Evolutionary conservation across 148 eudicot genomes (phyloP).

Genomic region (Spergularia marina): DNA sequence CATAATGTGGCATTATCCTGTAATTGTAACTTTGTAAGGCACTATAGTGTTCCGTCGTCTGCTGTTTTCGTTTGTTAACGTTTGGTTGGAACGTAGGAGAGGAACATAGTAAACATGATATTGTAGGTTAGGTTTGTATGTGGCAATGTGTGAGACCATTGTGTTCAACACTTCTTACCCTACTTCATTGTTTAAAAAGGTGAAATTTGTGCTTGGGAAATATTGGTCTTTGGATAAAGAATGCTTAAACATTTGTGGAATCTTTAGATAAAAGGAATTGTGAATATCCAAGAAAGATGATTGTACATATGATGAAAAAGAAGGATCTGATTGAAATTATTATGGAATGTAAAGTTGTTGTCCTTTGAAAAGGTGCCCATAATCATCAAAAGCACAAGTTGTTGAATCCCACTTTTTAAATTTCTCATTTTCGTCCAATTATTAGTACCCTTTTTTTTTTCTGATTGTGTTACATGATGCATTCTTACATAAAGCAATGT

Average conservation of each 20-base stretch:
- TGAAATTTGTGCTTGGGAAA: background rate
- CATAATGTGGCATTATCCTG: background rate
- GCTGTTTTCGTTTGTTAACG: too few relatives aligned
- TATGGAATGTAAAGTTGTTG: conserved; percentile 12
- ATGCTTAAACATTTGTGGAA: background rate
- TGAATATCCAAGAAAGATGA: conserved; percentile 22
- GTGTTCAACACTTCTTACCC: too few relatives aligned
- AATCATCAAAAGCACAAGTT: conserved; percentile 19
- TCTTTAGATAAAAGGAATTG: background rate
- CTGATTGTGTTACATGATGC: conserved; percentile 5
- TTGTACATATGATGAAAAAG: background rate
- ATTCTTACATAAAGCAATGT: conserved; percentile 4
- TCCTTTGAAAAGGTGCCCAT: conserved; percentile 17
- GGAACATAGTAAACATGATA: too few relatives aligned
- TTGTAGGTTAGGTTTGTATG: too few relatives aligned
- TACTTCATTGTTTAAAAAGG: background rate
- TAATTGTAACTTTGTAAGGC: background rate
- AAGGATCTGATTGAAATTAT: conserved; percentile 9
- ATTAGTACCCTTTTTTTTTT: conserved; percentile 6
- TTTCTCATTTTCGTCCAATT: conserved; percentile 10
- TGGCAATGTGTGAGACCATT: too few relatives aligned
- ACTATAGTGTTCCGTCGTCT: background rate
- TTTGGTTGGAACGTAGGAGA: too few relatives aligned
- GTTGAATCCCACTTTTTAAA: conserved; percentile 7
- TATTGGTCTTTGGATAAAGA: background rate